Evolutionary conservation across 2,329 filamentous ascomycete species (phyloP), one percentile per base, ranked within the genome.

Genomic region (Aspergillus jensenii): DNA sequence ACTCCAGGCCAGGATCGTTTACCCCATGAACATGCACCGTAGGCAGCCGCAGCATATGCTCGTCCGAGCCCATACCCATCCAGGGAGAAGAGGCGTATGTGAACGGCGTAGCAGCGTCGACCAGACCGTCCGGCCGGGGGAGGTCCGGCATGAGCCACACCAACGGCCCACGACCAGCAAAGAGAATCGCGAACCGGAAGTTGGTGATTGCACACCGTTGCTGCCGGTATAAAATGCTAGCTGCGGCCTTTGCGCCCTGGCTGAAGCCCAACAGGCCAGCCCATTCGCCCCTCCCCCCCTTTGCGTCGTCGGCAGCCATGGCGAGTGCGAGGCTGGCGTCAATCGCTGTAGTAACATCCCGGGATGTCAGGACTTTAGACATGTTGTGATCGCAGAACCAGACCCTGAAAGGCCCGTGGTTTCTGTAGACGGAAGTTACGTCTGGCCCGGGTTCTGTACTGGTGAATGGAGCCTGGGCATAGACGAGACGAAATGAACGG

Each of bases 1-100:
- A n/a, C 2, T 12, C 17, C 6, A 2, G 81, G 3, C 50, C 56
- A 9, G 50, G 77, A 71, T 89, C 86, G 21, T 76, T 75, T 59
- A 86, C 63, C 0, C 88, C 88, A 73, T 90, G 87, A 0, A 90
- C 85, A 74, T 90, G 88, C 3, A 90, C 71, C 0, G 87, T 89
- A 23, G 87, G 87, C 46, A 86, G 65, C 25, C 68, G 75, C 59
- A 89, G 27, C 7, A 52, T 27, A 14, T 52, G 37, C 15, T 43
- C 49, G 6, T 11, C 23, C 1, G 19, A 17, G 19, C 17, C 17
- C n/a, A 46, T 3, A 14, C 17, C 11, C 7, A 53, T 0, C 17
- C 15, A 19, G 1, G 51, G 21, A 25, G 45, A 6, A 47, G 35
- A 35, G 6, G 31, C 14, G 14, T 63, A 6, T 6, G 35, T 47